phyloP scores from a whole-genome alignment of 78 protist species.

The Tieghemostelium lacteum region DNA sequence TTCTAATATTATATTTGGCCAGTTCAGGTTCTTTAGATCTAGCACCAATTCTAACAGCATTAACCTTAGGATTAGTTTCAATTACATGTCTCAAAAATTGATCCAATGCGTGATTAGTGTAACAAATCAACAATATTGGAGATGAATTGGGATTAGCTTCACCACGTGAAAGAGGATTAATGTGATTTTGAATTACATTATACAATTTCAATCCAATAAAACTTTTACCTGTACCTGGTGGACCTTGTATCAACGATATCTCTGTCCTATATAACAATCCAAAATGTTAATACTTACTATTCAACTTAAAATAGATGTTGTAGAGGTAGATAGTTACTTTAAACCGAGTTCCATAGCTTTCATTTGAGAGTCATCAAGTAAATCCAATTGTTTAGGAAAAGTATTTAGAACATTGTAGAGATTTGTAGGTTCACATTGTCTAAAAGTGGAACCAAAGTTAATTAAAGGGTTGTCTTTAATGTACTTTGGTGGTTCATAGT shows the following conservation, averaged over 20 bases:
- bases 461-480: neutral
- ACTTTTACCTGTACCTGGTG: constrained; percentile 95
- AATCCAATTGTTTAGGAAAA: constrained; percentile 10
- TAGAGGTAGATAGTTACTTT: too few relatives aligned
- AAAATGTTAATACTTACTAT: too few relatives aligned
- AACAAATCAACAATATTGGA: constrained; percentile 80
- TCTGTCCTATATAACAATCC: too few relatives aligned
- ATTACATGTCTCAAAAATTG: constrained; percentile 83
- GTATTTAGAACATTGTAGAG: neutral
- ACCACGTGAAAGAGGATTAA: neutral
- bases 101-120: constrained; percentile 95
- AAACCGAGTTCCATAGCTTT: constrained; percentile 52
- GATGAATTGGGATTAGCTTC: neutral
- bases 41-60: constrained; percentile 32
- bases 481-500: constrained; percentile 36
- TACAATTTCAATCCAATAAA: constrained; percentile 77
- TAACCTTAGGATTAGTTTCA: neutral
- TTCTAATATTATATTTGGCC: constrained; percentile 31
- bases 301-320: too few relatives aligned
- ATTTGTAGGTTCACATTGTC: neutral
- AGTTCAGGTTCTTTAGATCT: constrained; percentile 34
- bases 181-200: constrained; percentile 23
- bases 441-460: constrained; percentile 5
- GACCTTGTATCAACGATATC: constrained; percentile 89
- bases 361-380: constrained; percentile 48